Evolutionary conservation across 2,329 filamentous ascomycete species (phyloP), one percentile per base, ranked within the genome.

Genomic region (Talaromyces albobiverticillius): DNA sequence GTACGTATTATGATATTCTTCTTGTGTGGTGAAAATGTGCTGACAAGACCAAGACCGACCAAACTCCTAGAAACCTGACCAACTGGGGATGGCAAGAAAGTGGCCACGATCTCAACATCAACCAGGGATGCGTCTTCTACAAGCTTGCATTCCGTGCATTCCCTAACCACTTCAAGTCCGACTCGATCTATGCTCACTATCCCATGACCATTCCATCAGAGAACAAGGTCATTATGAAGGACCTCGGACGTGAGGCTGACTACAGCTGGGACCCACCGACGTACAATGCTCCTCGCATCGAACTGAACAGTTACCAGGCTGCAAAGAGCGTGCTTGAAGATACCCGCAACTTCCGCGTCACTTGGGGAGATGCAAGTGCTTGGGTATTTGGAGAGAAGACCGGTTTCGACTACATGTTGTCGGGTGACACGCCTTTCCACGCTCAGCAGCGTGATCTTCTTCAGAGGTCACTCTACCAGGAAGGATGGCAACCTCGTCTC

Each of bases 121-220:
- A 94, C 70, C 86, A 94, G 65, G 90, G 90, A 45, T 90, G 87
- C 61, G 83, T 91, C 11, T 89, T 93, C 71, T 91, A 92, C 77
- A 95, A 94, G 76, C 79, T 95, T 32, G 87, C 92, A 67, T 76
- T 89, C 32, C 82, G 87, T 4, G 88, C 89, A 0, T 90, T 95
- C 77, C 90, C 90, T 1, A 80, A 88, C 60, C 87, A 90, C 72
- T 93, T 92, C 79, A 83, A 82, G 66, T 72, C 79, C 18, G 86
- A 94, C 73, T 91, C 87, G 0, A 84, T 92, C 52, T 95, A 93
- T 59, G 89, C 88, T 0, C 88, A 92, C 66, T 91, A 87, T 65
- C 88, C 85, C 42, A 80, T 86, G 63, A 84, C 82, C 2, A 84
- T 87, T 2, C 89, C 90, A 0, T 75, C 76, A 0, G 89, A 92